A percentile compares a stretch with the other conserved stretches of the same genome.
phyloP scores from a whole-genome alignment of 2,329 filamentous ascomycete species.

The Didymella sp. region DNA sequence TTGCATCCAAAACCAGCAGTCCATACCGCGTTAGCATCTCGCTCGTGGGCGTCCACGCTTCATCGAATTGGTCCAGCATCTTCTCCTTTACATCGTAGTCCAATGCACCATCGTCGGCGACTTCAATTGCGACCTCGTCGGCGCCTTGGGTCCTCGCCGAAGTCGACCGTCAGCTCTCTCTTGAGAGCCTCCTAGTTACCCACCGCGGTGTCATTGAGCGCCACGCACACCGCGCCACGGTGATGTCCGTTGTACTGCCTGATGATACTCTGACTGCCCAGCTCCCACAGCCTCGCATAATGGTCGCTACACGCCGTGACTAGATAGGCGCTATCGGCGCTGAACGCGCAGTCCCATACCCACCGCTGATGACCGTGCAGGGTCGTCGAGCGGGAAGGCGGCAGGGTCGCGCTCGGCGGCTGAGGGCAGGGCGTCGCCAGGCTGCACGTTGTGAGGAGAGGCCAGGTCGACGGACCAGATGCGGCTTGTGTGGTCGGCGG shows the following conservation, averaged over 20 bases:
- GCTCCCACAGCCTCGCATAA: constrained; percentile 90
- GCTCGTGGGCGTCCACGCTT: background rate
- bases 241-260: constrained; percentile 96
- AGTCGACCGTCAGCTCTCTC: background rate
- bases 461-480: constrained; percentile 86
- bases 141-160: background rate
- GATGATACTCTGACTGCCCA: constrained; percentile 85
- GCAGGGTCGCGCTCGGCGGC: constrained; percentile 54
- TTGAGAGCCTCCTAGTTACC: constrained; percentile 33
- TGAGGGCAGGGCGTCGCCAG: constrained; percentile 40
- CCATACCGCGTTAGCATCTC: background rate
- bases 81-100: background rate
- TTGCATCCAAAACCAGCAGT: background rate
- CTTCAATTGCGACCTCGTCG: background rate
- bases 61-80: background rate
- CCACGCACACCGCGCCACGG: constrained; percentile 88
- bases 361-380: constrained; percentile 90
- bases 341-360: constrained; percentile 98
- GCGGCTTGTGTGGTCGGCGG: constrained; percentile 90
- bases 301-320: constrained; percentile 94
- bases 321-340: constrained; percentile 88
- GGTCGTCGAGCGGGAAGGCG: constrained; percentile 81
- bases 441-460: constrained; percentile 45
- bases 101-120: background rate
- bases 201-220: constrained; percentile 75